Percentiles rank a stretch among this genome's conserved stretches.
Conservation (phyloP, 495 filamentous ascomycete genomes). For the Hypoxylon lenormandii region DNA sequence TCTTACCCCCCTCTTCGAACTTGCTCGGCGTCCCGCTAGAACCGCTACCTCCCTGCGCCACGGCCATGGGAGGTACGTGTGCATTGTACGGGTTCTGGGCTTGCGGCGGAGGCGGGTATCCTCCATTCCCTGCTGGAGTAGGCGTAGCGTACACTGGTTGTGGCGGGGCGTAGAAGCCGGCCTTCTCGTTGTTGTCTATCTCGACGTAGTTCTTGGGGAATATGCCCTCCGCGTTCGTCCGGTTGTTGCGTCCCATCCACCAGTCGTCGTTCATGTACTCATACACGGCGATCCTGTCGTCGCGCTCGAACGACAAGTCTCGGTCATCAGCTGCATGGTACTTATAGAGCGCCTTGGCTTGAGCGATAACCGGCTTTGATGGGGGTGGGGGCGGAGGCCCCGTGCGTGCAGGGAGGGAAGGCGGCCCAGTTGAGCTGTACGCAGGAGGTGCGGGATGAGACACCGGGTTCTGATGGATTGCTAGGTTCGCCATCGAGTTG, state of each 20-base stretch:
- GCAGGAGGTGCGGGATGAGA: slow-evolving; percentile 57
- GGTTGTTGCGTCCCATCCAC: slow-evolving; percentile 88
- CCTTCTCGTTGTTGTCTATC: slow-evolving; percentile 56
- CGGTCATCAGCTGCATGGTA: slow-evolving; percentile 82
- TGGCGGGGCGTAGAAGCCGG: slow-evolving; percentile 48
- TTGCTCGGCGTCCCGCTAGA: slow-evolving; percentile 52
- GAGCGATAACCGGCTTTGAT: slow-evolving; percentile 69
- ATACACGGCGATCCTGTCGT: slow-evolving; percentile 80
- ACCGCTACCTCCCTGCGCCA: slow-evolving; percentile 50
- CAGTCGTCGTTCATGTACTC: slow-evolving; percentile 97
- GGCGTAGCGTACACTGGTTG: slow-evolving; percentile 51
- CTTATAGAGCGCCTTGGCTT: slow-evolving; percentile 84
- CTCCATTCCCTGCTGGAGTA: slow-evolving; percentile 32
- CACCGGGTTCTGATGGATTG: slow-evolving; percentile 55
- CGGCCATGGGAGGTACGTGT: slow-evolving; percentile 65
- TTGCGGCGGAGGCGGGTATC: slow-evolving; percentile 51
- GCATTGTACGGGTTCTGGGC: slow-evolving; percentile 62
- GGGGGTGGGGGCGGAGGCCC: slow-evolving; percentile 62
- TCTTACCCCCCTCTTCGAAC: slow-evolving; percentile 71
- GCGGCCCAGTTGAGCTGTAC: slow-evolving; percentile 64
- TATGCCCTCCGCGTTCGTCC: slow-evolving; percentile 85
- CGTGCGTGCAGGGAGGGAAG: slow-evolving; percentile 66
- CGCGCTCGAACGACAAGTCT: slow-evolving; percentile 78
- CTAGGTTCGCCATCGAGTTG: slow-evolving; percentile 57
- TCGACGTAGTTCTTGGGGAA: slow-evolving; percentile 92